These are phyloP conservation scores for Porcisia deanei DNA, from an alignment of 208 protist genomes.

Conservation along the genomic window DNA sequence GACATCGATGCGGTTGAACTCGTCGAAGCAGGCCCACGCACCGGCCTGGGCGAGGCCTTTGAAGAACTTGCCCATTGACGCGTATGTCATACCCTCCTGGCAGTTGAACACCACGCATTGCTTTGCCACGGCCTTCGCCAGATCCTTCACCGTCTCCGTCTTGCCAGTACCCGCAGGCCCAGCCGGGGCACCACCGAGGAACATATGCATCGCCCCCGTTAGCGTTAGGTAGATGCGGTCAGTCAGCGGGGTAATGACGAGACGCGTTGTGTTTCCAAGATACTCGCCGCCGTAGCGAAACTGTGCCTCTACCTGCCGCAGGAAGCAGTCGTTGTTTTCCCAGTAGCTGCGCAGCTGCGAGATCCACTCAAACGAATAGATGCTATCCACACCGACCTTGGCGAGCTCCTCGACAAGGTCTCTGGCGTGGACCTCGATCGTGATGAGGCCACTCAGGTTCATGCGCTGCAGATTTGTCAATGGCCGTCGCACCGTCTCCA, in stretches of 20 bases:
- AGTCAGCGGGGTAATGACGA: slow-evolving; percentile 97
- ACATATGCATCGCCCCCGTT: slow-evolving; percentile 96
- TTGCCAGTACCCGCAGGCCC: slow-evolving; percentile 95
- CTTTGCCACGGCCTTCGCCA: slow-evolving; percentile 97
- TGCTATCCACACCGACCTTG: slow-evolving; percentile 73
- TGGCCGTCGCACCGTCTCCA: slow-evolving; percentile 87
- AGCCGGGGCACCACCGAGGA: slow-evolving; percentile 93
- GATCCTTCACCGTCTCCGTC: slow-evolving; percentile 98
- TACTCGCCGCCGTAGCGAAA: slow-evolving; percentile 97
- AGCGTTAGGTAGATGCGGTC: slow-evolving; percentile 97
- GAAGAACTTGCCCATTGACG: slow-evolving; percentile 98
- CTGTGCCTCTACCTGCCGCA: slow-evolving; percentile 92
- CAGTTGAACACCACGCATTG: slow-evolving; percentile 99
- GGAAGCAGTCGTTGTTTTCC: slow-evolving; percentile 93
- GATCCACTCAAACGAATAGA: slow-evolving; percentile 96
- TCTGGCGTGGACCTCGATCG: slow-evolving; percentile 95
- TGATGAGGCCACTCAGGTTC: slow-evolving; percentile 95
- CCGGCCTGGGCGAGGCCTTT: slow-evolving; percentile 95
- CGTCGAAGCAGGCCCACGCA: slow-evolving; percentile 98
- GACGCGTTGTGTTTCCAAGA: slow-evolving; percentile 96
- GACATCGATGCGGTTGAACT: slow-evolving; percentile 99
- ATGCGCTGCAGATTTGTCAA: slow-evolving; percentile 90
- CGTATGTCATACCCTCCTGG: slow-evolving; percentile 95
- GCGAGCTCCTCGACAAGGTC: slow-evolving; percentile 95
- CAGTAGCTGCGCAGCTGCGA: slow-evolving; percentile 97